Percentiles rank a stretch among this genome's conserved stretches.
Conservation (phyloP, 1,284 basidiomycete species). For the Mycocalia duriaeana region DNA sequence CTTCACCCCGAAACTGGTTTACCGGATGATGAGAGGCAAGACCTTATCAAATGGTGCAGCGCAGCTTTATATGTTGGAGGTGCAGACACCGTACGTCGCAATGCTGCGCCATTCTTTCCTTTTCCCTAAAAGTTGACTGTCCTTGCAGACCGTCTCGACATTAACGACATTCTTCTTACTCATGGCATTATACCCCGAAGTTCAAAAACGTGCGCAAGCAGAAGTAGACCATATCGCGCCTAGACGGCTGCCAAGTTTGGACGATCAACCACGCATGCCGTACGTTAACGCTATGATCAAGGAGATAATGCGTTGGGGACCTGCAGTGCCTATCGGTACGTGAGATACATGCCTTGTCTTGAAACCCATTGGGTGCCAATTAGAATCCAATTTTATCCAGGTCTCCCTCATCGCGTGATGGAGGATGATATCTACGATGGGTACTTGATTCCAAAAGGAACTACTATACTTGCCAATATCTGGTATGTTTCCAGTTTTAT, state of each 20-base stretch:
- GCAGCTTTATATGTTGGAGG: slow-evolving; percentile 37
- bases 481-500: slow-evolving; percentile 14
- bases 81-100: slow-evolving; percentile 37
- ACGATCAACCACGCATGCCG: slow-evolving; percentile 15
- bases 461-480: slow-evolving; percentile 19
- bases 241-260: slow-evolving; percentile 14
- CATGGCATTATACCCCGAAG: slow-evolving; percentile 35
- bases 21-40: slow-evolving; percentile 21
- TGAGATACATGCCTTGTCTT: background rate
- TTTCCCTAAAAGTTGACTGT: background rate
- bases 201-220: slow-evolving; percentile 19
- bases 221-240: slow-evolving; percentile 17
- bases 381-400: slow-evolving; percentile 8
- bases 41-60: slow-evolving; percentile 28
- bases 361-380: background rate
- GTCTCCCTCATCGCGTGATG: slow-evolving; percentile 17
- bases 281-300: slow-evolving; percentile 19
- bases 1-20: slow-evolving; percentile 22
- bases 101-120: background rate
- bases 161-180: slow-evolving; percentile 33
- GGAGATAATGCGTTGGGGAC: slow-evolving; percentile 17
- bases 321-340: slow-evolving; percentile 15
- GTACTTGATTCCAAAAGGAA: slow-evolving; percentile 22
- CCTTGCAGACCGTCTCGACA: slow-evolving; percentile 34
- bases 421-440: slow-evolving; percentile 17